Conservation (phyloP, 441 rosid species). For the Erodium chrysanthum region DNA sequence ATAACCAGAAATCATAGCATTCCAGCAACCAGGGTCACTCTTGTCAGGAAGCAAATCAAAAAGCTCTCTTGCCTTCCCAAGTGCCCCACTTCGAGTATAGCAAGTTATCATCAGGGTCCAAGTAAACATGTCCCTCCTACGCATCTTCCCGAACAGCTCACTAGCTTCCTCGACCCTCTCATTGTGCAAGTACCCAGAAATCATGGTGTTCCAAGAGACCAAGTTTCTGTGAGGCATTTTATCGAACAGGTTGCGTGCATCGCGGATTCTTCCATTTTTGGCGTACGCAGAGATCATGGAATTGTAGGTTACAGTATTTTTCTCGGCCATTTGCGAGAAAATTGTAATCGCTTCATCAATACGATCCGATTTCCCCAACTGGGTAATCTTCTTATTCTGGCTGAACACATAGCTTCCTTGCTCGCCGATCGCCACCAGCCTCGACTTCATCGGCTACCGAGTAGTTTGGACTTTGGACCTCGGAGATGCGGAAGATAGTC, state of each 20-base stretch:
- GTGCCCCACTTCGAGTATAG: slow-evolving; percentile 20
- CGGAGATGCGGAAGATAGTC: background rate
- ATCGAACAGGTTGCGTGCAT: slow-evolving; percentile 28
- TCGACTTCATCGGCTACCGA: background rate
- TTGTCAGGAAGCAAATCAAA: slow-evolving; percentile 29
- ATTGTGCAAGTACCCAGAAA: slow-evolving; percentile 24
- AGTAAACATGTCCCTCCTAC: slow-evolving; percentile 21
- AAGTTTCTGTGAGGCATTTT: slow-evolving; percentile 25
- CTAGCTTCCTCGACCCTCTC: slow-evolving; percentile 21
- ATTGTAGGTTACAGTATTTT: slow-evolving; percentile 28
- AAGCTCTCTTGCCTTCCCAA: slow-evolving; percentile 28
- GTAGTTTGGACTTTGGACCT: background rate
- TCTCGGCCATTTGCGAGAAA: slow-evolving; percentile 56
- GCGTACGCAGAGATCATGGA: slow-evolving; percentile 29
- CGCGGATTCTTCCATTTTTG: slow-evolving; percentile 20
- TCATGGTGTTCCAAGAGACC: slow-evolving; percentile 33
- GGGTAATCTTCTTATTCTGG: background rate
- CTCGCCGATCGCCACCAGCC: background rate
- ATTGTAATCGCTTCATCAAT: slow-evolving; percentile 40
- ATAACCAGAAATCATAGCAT: slow-evolving; percentile 28
- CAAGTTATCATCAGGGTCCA: slow-evolving; percentile 32
- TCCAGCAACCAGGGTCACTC: slow-evolving; percentile 29
- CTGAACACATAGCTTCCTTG: background rate
- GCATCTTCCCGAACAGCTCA: slow-evolving; percentile 27
- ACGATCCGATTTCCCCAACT: slow-evolving; percentile 19